Conservation (phyloP, 176 grass and related monocot genomes). For the Ensete glaucum region DNA sequence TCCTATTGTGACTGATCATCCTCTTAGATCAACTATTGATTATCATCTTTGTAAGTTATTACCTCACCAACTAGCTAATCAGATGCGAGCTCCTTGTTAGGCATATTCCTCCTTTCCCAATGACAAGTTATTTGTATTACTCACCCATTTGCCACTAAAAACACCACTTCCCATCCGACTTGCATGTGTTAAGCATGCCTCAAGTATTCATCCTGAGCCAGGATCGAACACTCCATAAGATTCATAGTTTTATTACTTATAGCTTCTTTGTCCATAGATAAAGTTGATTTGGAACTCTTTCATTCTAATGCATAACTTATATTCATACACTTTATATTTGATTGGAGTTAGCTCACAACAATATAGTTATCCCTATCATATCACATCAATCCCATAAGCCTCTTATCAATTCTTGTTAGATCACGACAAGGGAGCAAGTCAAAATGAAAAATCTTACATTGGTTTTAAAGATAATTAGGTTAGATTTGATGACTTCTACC, state of each 20-base stretch:
- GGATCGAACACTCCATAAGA: neutral
- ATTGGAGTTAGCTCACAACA: neutral
- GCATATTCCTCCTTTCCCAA: neutral
- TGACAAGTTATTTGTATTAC: neutral
- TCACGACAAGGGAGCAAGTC: no score
- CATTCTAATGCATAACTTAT: conserved; percentile 1
- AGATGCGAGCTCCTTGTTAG: neutral
- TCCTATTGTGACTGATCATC: neutral
- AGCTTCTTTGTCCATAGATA: conserved; percentile 2
- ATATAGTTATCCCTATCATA: no score
- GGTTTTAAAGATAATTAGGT: no score
- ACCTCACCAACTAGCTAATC: neutral
- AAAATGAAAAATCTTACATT: no score
- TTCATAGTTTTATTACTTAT: conserved; percentile 12
- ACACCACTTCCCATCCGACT: neutral
- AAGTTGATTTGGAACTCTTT: neutral
- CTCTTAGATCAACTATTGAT: neutral
- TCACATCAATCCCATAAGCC: no score
- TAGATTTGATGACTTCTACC: no score
- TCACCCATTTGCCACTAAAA: neutral
- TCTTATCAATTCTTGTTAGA: no score
- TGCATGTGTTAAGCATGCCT: neutral
- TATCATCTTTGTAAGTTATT: neutral
- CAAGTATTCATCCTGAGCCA: neutral
- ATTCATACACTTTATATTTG: neutral